Evolutionary conservation across 169 alveolate genomes (phyloP), one percentile per base, ranked within the genome.

Genomic region (Cryptosporidium baileyi): DNA sequence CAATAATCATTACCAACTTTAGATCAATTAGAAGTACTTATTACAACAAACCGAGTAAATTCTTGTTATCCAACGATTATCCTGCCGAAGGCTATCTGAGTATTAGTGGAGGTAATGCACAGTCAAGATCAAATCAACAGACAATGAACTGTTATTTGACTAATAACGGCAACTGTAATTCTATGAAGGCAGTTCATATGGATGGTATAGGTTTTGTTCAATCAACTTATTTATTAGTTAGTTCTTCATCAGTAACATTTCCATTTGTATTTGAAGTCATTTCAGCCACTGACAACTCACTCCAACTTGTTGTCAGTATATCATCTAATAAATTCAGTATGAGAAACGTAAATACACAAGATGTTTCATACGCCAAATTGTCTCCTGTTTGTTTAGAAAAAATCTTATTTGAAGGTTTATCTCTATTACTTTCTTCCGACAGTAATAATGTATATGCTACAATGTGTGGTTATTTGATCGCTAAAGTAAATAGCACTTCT

Each of bases 71-170:
- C 17, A 32, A 51, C 26, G 85, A 57, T 40, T 74, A 74, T 57
- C 85, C 85, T 22, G 74, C 63, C 9, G 38, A 74, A 8, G 85
- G 85, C 2, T 74, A 74, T 40, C 61, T 32, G 34, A 8, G 36
- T 43, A 65, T 65, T 26, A 65, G 81, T 13, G 81, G 81, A 65
- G 81, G 85, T 54, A 74, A 60, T 40, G 43, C 74, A 1, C 0
- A 41, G n/a, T 74, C 67, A 6, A 65, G 81, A 74, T 51, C 85
- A 57, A 36, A 19, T 22, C 85, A 51, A 22, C 65, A 74, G n/a
- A 47, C 85, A 3, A 49, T 32, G 54, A 74, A 57, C 32, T 74
- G 85, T 36, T 74, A 74, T 13, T 36, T 74, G 67, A 36, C 74
- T 32, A 57, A 36, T 6, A 74, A 74, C 24, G 85, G 85, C 13